Evolutionary conservation across 768 basidiomycete species (phyloP).

Genomic region (Fomitopsis serialis): DNA sequence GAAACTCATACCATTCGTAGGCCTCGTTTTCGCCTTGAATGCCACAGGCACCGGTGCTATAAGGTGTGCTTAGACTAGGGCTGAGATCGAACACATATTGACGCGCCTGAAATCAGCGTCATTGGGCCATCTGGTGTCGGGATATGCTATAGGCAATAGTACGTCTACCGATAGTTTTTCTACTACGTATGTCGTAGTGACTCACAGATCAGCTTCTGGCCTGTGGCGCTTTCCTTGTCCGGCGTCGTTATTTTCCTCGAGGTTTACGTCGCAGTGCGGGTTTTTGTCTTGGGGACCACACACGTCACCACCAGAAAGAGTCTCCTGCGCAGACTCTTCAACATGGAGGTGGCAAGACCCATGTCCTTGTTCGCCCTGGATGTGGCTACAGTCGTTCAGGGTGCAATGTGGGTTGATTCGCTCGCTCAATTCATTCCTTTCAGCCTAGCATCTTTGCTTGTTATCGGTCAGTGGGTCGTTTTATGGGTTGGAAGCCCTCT

Average conservation of each 20-base stretch:
- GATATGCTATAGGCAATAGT: constrained; percentile 30
- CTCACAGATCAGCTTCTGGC: constrained; percentile 29
- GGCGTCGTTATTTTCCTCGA: constrained; percentile 32
- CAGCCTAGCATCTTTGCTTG: constrained; percentile 34
- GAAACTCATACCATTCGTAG: constrained; percentile 17
- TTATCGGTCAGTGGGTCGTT: constrained; percentile 30
- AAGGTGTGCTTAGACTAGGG: constrained; percentile 23
- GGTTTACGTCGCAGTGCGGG: constrained; percentile 31
- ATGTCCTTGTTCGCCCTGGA: constrained; percentile 40
- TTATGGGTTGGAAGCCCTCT: background rate
- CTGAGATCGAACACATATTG: too few species aligned
- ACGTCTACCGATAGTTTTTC: background rate
- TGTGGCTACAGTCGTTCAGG: constrained; percentile 34
- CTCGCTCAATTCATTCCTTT: constrained; percentile 38
- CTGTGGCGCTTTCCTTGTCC: constrained; percentile 32
- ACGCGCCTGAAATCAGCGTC: constrained; percentile 9
- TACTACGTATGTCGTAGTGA: background rate
- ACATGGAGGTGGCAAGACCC: constrained; percentile 28
- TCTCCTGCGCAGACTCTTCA: constrained; percentile 17
- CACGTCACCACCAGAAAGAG: constrained; percentile 9
- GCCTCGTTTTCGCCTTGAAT: constrained; percentile 34
- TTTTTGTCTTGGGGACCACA: constrained; percentile 23
- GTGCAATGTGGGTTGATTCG: constrained; percentile 27
- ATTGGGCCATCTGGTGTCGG: constrained; percentile 17
- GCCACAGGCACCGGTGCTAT: constrained; percentile 32